Conservation (phyloP, 2,329 filamentous ascomycete species). For the Penicillium sp. region DNA sequence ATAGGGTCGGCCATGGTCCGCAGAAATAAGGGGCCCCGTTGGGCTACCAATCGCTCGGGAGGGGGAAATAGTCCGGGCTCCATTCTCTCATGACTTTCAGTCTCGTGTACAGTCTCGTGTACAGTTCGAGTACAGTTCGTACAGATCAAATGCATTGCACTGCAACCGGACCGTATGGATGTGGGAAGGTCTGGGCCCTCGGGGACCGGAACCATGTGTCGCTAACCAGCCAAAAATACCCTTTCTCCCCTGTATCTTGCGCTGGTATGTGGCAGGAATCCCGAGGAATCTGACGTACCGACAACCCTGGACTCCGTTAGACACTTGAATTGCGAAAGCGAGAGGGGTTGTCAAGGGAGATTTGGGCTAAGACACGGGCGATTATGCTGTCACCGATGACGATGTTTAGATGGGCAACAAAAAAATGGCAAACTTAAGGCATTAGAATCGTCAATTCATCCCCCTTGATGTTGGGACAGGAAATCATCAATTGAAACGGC, state of each 20-base stretch:
- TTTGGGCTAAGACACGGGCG: constrained; percentile 11
- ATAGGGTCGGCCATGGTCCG: not conserved
- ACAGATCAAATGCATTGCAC: constrained; percentile 5
- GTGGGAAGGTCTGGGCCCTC: constrained; percentile 21
- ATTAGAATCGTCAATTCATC: not conserved
- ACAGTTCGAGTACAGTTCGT: not conserved
- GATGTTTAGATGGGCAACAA: constrained; percentile 7
- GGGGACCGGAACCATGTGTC: constrained; percentile 12
- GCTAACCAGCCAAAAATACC: not conserved
- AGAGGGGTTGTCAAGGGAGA: not conserved
- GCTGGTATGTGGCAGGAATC: constrained; percentile 11
- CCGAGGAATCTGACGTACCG: constrained; percentile 2
- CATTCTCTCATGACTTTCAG: not conserved
- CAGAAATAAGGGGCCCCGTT: not conserved
- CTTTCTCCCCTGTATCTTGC: not conserved
- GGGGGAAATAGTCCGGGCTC: not conserved
- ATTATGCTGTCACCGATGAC: constrained; percentile 27
- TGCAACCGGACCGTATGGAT: constrained; percentile 3
- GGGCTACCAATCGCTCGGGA: not conserved
- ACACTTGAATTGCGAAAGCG: not conserved
- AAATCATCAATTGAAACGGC: not conserved
- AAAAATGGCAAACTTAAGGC: not conserved
- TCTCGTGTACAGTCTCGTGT: not conserved
- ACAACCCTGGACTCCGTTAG: not conserved
- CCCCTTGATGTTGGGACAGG: not conserved